Conservation (phyloP, 441 rosid genomes). For the Corymbia calophylla region DNA sequence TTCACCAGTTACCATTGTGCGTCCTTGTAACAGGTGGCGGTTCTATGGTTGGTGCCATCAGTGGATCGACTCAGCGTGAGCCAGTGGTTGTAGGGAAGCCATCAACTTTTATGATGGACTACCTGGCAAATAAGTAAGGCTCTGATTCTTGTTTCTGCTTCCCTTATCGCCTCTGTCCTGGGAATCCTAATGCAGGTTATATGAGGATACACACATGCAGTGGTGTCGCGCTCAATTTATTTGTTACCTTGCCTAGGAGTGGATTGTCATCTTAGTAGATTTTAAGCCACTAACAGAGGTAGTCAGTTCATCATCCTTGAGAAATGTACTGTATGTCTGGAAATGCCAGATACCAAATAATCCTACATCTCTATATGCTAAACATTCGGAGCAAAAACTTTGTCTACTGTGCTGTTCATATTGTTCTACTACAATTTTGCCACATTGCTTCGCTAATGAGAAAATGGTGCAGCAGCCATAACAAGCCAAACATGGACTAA, state of each 20-base stretch:
- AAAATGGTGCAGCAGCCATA: not conserved
- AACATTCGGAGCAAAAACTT: not conserved
- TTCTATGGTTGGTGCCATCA: constrained; percentile 72
- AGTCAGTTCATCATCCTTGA: not conserved
- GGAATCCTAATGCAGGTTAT: not conserved
- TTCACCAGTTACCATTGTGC: not conserved
- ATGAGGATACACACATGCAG: not conserved
- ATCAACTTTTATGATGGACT: constrained; percentile 85
- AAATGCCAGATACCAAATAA: not conserved
- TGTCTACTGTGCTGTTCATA: not conserved
- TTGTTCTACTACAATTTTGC: not conserved
- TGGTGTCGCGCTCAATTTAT: not conserved
- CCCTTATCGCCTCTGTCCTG: not conserved
- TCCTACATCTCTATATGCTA: not conserved
- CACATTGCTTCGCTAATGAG: not conserved
- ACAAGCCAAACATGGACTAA: not conserved
- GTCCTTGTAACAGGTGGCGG: constrained; percentile 51
- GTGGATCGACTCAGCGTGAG: constrained; percentile 64
- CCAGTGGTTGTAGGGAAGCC: constrained; percentile 77
- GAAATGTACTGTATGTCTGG: not conserved
- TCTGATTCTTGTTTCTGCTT: not conserved
- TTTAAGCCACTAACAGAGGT: not conserved
- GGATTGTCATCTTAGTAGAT: not conserved
- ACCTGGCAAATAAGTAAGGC: constrained; percentile 64
- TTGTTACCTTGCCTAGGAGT: not conserved